These are phyloP conservation scores for Limnomonas spitsbergensis DNA, from an alignment of 139 green algal genomes.

Conservation along the genomic window DNA sequence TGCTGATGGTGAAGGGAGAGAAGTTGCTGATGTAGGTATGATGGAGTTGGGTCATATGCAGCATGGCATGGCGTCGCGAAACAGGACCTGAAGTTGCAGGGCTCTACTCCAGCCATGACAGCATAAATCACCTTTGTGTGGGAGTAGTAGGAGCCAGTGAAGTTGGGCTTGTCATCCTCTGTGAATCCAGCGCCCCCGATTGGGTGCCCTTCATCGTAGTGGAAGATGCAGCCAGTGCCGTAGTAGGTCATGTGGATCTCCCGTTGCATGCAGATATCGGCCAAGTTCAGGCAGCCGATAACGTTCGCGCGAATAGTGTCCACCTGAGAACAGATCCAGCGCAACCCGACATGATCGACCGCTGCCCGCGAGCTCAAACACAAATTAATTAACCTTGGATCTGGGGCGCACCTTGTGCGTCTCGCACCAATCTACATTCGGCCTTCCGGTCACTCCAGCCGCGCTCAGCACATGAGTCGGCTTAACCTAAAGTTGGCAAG, in stretches of 20 bases:
- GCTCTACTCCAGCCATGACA: too few species aligned
- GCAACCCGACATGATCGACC: background rate
- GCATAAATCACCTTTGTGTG: conserved; percentile 89
- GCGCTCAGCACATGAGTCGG: conserved; percentile 94
- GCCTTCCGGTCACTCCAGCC: conserved; percentile 89
- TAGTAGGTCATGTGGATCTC: conserved; percentile 94
- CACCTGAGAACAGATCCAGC: conserved; percentile 45
- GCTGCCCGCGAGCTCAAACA: too few species aligned
- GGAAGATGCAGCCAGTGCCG: conserved; percentile 97
- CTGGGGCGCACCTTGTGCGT: conserved; percentile 73
- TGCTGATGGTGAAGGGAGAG: too few species aligned
- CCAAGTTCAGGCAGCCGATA: conserved; percentile 89
- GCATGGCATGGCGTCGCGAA: too few species aligned
- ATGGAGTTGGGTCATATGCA: too few species aligned
- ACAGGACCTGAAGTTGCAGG: too few species aligned
- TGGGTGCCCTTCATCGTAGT: conserved; percentile 91
- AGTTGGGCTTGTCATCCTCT: conserved; percentile 92
- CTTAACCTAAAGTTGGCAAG: conserved; percentile 61
- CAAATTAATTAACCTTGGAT: background rate
- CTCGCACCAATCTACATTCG: conserved; percentile 99
- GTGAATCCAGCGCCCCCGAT: conserved; percentile 86
- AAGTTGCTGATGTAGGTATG: too few species aligned
- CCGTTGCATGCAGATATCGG: conserved; percentile 64
- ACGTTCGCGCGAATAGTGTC: conserved; percentile 95
- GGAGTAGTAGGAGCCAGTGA: conserved; percentile 96